phyloP scores from a whole-genome alignment of 345 rosid species.

The Gossypium ekmanianum region DNA sequence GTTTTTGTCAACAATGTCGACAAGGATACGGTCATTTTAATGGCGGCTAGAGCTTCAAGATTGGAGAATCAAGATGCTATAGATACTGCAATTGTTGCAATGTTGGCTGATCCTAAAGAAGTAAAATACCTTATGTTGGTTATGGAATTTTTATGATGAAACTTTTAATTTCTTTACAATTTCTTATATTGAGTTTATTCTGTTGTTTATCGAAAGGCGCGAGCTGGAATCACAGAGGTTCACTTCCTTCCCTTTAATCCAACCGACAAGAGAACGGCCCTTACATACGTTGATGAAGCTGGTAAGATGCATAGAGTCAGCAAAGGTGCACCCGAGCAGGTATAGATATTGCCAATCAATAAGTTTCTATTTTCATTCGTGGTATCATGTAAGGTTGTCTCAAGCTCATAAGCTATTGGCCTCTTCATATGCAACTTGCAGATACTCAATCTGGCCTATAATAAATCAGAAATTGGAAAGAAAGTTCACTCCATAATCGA shows the following conservation, averaged over 20 bases:
- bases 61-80: constrained; percentile 95
- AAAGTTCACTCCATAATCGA: constrained; percentile 50
- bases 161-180: background rate
- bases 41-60: constrained; percentile 95
- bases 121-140: constrained; percentile 15
- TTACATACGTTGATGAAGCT: constrained; percentile 60
- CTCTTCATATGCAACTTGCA: constrained; percentile 6
- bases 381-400: background rate
- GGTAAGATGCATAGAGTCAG: constrained; percentile 82
- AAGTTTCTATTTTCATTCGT: background rate
- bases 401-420: background rate
- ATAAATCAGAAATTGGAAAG: constrained; percentile 40
- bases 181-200: background rate
- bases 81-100: constrained; percentile 76
- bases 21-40: constrained; percentile 64
- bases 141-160: background rate
- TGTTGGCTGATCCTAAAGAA: constrained; percentile 89
- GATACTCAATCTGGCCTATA: constrained; percentile 34
- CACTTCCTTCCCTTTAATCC: constrained; percentile 98
- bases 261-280: constrained; percentile 88
- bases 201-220: constrained; percentile 47
- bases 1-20: constrained; percentile 58
- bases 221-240: constrained; percentile 76
- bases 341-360: constrained; percentile 6
- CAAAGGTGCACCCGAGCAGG: constrained; percentile 99